Evolutionary conservation across 305 asterid genomes (phyloP), one percentile per base, ranked within the genome.

Genomic region (Petunia hybrid): DNA sequence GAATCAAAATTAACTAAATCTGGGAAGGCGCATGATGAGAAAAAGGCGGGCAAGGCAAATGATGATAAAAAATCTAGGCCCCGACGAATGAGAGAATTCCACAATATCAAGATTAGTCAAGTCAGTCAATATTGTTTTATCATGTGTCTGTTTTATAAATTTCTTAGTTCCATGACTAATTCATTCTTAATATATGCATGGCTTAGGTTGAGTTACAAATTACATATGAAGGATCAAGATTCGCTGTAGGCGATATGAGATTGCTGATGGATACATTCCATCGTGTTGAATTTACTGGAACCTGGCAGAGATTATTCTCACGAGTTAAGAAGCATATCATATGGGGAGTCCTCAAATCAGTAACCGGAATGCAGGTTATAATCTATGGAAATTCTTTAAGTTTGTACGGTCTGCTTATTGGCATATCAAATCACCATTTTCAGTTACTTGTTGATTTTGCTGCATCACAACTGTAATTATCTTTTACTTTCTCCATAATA

Each of bases 331-430:
- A 96, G 90, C 99, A 96, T 84, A 93, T 96, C 65, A 96, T 96
- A 55, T 96, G 99, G 99, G 99, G 99, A 68, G 98, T 96, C 80
- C 88, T 96, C 53, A 96, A 96, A 89, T 96, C 99, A 59, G 99
- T 96, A 86, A 96, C 99, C 0, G 99, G 99, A 84, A 96, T 96
- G 98, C 99, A 96, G 99, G 99, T 92, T 86, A 80, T 61, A 60
- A 68, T 62, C 35, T 64, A 1, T 61, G 38, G n/a, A 8, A 36
- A 38, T 53, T 55, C n/a, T 38, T 38, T 55, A 14, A 38, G n/a
- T 74, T 53, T 16, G 38, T 64, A 38, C 53, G 4, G 79, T 48
- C 51, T 38, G 53, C 36, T 4, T 74, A 74, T 74, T 53, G 51
- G 38, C 8, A 53, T 38, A 55, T 55, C 38, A 1, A 38, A 74